phyloP scores from a whole-genome alignment of 2,329 filamentous ascomycete species.

The Fusarium brevicatenulatum region DNA sequence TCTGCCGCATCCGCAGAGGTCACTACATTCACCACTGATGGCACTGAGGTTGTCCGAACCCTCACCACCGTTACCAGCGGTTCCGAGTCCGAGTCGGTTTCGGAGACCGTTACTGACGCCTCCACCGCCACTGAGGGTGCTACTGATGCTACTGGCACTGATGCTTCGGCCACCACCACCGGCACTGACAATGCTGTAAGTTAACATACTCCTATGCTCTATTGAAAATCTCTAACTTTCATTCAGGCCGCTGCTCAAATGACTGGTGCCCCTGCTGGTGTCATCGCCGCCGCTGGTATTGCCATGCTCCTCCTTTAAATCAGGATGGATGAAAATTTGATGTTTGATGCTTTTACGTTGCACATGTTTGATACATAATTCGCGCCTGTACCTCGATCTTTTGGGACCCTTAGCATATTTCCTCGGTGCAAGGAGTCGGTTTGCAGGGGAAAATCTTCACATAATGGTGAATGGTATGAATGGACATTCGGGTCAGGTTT shows the following conservation, averaged over 20 bases:
- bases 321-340: constrained; percentile 15
- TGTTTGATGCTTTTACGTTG: constrained; percentile 46
- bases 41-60: constrained; percentile 34
- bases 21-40: constrained; percentile 39
- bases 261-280: constrained; percentile 58
- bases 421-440: constrained; percentile 35
- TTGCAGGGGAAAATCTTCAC: constrained; percentile 43
- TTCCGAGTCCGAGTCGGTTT: constrained; percentile 20
- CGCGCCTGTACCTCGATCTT: constrained; percentile 49
- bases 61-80: constrained; percentile 31
- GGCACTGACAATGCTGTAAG: constrained; percentile 47
- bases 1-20: constrained; percentile 19
- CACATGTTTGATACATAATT: constrained; percentile 58
- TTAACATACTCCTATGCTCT: neutral
- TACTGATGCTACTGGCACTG: constrained; percentile 21
- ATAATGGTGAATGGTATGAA: constrained; percentile 43
- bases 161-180: constrained; percentile 35
- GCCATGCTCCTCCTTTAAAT: constrained; percentile 61
- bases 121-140: constrained; percentile 27
- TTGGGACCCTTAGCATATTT: constrained; percentile 43
- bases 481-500: constrained; percentile 46
- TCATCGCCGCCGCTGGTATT: constrained; percentile 61
- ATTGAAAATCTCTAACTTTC: constrained; percentile 11
- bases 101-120: constrained; percentile 36
- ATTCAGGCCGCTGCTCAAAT: constrained; percentile 49